A percentile compares a stretch with the other conserved stretches of the same genome.
Conservation (phyloP, 1,284 basidiomycete species). For the Termitomyces sp. region DNA sequence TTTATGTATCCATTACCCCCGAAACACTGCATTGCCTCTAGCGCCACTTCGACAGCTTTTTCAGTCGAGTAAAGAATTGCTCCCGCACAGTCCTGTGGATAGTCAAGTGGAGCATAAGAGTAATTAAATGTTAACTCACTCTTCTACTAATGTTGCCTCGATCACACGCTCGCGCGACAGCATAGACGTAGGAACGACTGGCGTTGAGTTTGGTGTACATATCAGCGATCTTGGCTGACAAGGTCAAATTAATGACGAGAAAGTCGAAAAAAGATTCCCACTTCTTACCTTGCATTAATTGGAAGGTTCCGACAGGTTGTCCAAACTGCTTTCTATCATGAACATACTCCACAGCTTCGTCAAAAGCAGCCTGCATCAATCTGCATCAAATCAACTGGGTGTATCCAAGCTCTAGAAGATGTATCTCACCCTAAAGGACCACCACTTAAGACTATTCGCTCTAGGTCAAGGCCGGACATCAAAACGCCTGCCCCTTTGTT, state of each 20-base stretch:
- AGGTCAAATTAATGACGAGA: slow-evolving; percentile 2
- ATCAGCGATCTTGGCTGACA: slow-evolving; percentile 73
- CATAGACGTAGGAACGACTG: slow-evolving; percentile 88
- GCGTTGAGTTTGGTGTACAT: slow-evolving; percentile 96
- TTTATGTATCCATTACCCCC: slow-evolving; percentile 94
- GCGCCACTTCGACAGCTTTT: slow-evolving; percentile 83
- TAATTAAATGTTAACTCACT: slow-evolving; percentile 40
- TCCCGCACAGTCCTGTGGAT: slow-evolving; percentile 80
- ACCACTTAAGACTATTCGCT: slow-evolving; percentile 87
- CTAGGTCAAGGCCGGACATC: slow-evolving; percentile 93
- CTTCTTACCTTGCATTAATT: slow-evolving; percentile 84
- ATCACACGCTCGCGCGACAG: slow-evolving; percentile 88
- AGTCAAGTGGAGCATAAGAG: background rate
- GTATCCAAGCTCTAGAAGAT: slow-evolving; percentile 1
- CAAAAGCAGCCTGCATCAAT: slow-evolving; percentile 95
- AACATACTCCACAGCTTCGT: slow-evolving; percentile 83
- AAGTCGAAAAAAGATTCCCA: background rate
- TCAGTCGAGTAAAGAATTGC: slow-evolving; percentile 91
- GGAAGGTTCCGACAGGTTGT: slow-evolving; percentile 84
- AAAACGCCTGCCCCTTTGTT: slow-evolving; percentile 82
- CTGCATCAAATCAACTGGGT: slow-evolving; percentile 32
- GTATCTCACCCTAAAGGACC: slow-evolving; percentile 52
- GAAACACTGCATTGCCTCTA: slow-evolving; percentile 88
- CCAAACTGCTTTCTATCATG: slow-evolving; percentile 92
- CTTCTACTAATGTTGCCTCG: slow-evolving; percentile 74